Conservation (phyloP, 2,329 filamentous ascomycete genomes). For the Dichotomopilus funicola region DNA sequence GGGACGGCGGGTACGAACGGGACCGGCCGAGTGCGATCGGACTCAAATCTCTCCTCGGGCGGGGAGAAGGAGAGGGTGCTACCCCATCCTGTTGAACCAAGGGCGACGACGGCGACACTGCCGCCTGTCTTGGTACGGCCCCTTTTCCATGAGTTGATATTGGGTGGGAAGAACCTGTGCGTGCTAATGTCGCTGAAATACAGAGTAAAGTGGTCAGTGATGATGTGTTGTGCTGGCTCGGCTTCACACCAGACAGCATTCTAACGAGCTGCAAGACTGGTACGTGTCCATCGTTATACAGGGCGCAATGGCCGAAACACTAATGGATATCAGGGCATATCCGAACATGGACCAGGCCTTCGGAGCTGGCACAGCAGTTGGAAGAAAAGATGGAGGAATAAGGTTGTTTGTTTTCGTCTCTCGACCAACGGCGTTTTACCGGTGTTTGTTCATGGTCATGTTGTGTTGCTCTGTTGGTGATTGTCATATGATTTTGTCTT, state of each 20-base stretch:
- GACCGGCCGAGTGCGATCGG: constrained; percentile 58
- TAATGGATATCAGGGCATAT: constrained; percentile 30
- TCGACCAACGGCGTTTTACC: too few species aligned
- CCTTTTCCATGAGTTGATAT: background rate
- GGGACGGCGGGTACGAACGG: constrained; percentile 24
- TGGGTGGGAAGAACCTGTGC: background rate
- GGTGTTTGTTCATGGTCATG: too few species aligned
- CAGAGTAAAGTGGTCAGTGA: constrained; percentile 77
- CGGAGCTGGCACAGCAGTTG: constrained; percentile 29
- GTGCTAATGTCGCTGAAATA: constrained; percentile 11
- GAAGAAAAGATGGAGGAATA: too few species aligned
- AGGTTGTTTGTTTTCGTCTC: too few species aligned
- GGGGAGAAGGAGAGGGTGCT: constrained; percentile 35
- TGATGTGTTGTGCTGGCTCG: constrained; percentile 82
- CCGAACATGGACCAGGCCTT: constrained; percentile 38
- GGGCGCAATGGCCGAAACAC: background rate
- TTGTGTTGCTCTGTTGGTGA: too few species aligned
- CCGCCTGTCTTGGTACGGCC: constrained; percentile 77
- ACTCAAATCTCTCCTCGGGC: constrained; percentile 55
- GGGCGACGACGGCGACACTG: constrained; percentile 74
- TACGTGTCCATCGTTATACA: constrained; percentile 39
- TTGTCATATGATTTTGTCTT: too few species aligned
- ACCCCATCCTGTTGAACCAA: constrained; percentile 77
- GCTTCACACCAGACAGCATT: constrained; percentile 90
- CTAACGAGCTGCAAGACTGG: constrained; percentile 88